These are phyloP conservation scores for Vickermania spadyakhi DNA, from an alignment of 208 protist species.

Conservation along the genomic window DNA sequence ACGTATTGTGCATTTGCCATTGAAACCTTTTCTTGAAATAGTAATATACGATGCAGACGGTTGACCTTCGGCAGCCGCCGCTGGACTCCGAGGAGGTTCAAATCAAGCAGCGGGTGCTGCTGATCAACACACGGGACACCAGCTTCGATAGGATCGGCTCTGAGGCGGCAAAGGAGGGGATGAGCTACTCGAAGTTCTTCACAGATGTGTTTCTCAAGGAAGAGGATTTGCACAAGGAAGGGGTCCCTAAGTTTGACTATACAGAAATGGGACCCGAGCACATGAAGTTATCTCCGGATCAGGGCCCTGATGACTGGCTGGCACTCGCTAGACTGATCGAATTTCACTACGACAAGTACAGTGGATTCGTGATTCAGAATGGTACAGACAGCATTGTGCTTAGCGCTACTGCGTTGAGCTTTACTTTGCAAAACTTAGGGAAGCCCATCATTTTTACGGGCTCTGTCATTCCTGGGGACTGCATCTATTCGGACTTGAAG, in stretches of 20 bases:
- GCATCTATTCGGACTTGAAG: constrained; percentile 84
- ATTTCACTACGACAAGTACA: constrained; percentile 82
- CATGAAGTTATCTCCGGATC: constrained; percentile 58
- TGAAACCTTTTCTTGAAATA: not conserved
- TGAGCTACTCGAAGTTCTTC: constrained; percentile 20
- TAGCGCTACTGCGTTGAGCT: constrained; percentile 93
- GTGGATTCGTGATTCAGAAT: constrained; percentile 96
- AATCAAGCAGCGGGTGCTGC: constrained; percentile 25
- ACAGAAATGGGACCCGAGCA: constrained; percentile 21
- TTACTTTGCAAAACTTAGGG: constrained; percentile 95
- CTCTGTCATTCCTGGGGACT: constrained; percentile 80
- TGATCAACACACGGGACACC: constrained; percentile 60
- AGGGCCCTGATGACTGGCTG: constrained; percentile 59
- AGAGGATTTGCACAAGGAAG: constrained; percentile 47
- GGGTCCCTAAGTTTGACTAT: constrained; percentile 48
- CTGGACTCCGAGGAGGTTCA: constrained; percentile 18
- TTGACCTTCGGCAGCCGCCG: not conserved
- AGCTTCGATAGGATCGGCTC: constrained; percentile 26
- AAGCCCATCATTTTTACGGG: constrained; percentile 97
- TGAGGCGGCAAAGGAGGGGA: not conserved
- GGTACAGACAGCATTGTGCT: constrained; percentile 95
- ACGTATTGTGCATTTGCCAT: too few relatives aligned
- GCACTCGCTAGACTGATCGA: constrained; percentile 56
- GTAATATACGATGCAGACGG: not conserved
- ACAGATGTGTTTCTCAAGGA: constrained; percentile 31